Conservation (phyloP, 768 basidiomycete genomes). For the Daedalea quercina region DNA sequence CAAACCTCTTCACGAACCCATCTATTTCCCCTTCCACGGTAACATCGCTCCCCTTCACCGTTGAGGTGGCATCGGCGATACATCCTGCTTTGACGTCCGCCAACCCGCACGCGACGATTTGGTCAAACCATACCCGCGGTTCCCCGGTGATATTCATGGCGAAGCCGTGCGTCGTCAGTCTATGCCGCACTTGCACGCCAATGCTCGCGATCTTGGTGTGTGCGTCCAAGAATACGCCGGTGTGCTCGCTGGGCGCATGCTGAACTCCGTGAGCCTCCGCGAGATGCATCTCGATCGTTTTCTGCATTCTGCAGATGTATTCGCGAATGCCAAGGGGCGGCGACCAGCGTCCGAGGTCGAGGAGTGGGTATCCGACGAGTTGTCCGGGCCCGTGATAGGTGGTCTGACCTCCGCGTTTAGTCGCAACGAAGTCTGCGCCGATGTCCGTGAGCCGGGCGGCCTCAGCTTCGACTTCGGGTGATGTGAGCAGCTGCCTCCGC, state of each 20-base stretch:
- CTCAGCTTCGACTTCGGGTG: constrained; percentile 52
- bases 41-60: constrained; percentile 32
- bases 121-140: constrained; percentile 79
- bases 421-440: constrained; percentile 83
- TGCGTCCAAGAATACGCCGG: constrained; percentile 84
- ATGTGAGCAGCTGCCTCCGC: constrained; percentile 59
- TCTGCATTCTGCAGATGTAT: constrained; percentile 83
- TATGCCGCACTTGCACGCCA: constrained; percentile 92
- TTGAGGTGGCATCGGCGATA: constrained; percentile 29
- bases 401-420: constrained; percentile 84
- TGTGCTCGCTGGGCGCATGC: constrained; percentile 64
- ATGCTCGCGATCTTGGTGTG: constrained; percentile 89
- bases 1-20: constrained; percentile 31
- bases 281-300: constrained; percentile 58
- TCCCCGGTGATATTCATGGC: constrained; percentile 84
- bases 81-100: constrained; percentile 75
- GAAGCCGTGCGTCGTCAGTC: constrained; percentile 93
- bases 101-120: constrained; percentile 88
- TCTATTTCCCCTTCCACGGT: constrained; percentile 45
- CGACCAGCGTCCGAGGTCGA: constrained; percentile 78
- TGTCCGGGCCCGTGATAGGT: constrained; percentile 99
- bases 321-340: constrained; percentile 68
- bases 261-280: constrained; percentile 50
- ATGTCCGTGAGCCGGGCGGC: constrained; percentile 56
- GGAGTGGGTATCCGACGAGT: constrained; percentile 89